phyloP scores from a whole-genome alignment of 1,139 yeast genomes.

The Diutina mesorugosa region DNA sequence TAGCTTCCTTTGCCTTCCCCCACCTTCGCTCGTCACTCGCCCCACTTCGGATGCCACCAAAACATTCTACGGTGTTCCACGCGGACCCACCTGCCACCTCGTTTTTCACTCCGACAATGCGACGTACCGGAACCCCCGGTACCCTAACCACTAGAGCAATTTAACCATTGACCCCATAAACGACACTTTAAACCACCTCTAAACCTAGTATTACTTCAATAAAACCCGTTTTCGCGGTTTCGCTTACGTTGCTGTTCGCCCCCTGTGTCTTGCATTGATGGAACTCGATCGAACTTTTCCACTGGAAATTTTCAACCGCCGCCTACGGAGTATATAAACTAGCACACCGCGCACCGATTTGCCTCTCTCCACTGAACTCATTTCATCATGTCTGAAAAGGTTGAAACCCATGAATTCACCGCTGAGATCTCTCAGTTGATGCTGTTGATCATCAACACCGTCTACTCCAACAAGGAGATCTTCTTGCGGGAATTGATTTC shows the following conservation, averaged over 20 bases:
- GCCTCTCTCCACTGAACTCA: background rate
- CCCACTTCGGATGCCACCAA: background rate
- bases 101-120: background rate
- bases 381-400: constrained; percentile 14
- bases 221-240: too few species aligned
- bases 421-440: constrained; percentile 99
- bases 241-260: background rate
- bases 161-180: background rate
- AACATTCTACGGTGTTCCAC: background rate
- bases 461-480: constrained; percentile 97
- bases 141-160: background rate
- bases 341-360: background rate
- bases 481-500: constrained; percentile 98
- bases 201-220: too few species aligned
- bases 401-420: constrained; percentile 91
- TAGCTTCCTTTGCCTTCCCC: too few species aligned
- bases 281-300: background rate
- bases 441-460: constrained; percentile 99
- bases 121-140: background rate
- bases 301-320: background rate
- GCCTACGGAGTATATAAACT: background rate
- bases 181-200: background rate
- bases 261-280: background rate
- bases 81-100: background rate
- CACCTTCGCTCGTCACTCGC: background rate